Evolutionary conservation across 768 basidiomycete species (phyloP).

Genomic region (Podaxis sp.): DNA sequence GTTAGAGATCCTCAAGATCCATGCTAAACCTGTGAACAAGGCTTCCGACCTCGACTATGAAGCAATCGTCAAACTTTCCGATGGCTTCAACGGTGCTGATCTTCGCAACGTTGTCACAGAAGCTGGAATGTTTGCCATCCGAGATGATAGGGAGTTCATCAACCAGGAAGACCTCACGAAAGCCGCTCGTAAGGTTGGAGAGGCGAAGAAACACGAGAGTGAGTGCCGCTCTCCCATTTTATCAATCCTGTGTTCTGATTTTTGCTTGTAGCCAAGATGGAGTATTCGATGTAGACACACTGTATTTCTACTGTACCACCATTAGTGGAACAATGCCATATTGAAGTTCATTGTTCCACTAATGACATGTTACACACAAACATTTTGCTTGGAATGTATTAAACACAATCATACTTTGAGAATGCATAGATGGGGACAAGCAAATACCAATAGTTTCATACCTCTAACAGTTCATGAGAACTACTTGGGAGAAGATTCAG

Average conservation of each 20-base stretch:
- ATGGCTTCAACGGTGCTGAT: conserved; percentile 96
- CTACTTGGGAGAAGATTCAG: no score
- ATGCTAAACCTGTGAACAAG: conserved; percentile 93
- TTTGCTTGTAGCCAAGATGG: conserved; percentile 46
- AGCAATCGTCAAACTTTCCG: conserved; percentile 95
- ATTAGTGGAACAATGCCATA: no score
- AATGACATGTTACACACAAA: no score
- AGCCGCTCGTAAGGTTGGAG: conserved; percentile 91
- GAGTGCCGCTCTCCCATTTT: conserved; percentile 25
- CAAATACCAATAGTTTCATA: no score
- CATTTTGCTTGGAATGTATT: no score
- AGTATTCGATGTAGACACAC: conserved; percentile 41
- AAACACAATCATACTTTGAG: no score
- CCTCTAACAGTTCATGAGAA: no score
- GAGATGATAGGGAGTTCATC: conserved; percentile 90
- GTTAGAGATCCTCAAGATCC: conserved; percentile 96
- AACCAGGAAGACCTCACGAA: conserved; percentile 96
- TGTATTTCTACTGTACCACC: conserved; percentile 18
- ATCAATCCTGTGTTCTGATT: conserved; percentile 3
- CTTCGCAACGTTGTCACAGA: conserved; percentile 93
- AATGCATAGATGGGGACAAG: no score
- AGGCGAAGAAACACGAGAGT: conserved; percentile 99
- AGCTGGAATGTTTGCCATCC: conserved; percentile 97
- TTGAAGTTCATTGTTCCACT: no score
- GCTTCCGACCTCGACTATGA: conserved; percentile 95